A percentile compares a stretch with the other conserved stretches of the same genome.
These are phyloP conservation scores for Aquilaria agallochum DNA, from an alignment of 441 rosid genomes.

Conservation along the genomic window DNA sequence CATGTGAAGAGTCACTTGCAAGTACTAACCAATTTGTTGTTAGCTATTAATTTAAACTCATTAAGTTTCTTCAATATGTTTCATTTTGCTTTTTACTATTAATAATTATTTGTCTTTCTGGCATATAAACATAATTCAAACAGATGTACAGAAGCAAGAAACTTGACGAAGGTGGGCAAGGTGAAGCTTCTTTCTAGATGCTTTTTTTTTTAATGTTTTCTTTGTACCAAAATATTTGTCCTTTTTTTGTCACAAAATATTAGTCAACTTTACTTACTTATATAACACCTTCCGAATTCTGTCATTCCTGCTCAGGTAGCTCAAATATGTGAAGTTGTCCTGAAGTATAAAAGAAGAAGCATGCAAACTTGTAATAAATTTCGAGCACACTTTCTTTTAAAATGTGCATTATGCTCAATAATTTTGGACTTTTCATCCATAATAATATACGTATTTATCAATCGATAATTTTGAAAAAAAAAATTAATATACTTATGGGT, in stretches of 20 bases:
- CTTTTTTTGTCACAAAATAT: too few species aligned
- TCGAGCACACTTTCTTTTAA: too few species aligned
- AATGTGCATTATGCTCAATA: too few species aligned
- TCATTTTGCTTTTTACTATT: background rate
- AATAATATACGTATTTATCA: too few species aligned
- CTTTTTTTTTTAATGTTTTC: background rate
- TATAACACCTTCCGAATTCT: background rate
- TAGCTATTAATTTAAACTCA: background rate
- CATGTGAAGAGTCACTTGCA: slow-evolving; percentile 83
- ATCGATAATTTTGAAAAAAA: too few species aligned
- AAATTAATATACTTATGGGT: too few species aligned
- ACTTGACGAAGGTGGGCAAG: slow-evolving; percentile 58
- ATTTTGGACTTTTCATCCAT: too few species aligned
- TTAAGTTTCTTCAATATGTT: background rate
- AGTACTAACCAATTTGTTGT: slow-evolving; percentile 22
- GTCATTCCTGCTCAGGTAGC: background rate
- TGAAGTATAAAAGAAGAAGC: too few species aligned
- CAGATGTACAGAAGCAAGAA: slow-evolving; percentile 78
- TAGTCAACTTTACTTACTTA: background rate
- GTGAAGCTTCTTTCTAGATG: slow-evolving; percentile 16
- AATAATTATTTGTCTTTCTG: background rate
- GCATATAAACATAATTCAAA: background rate
- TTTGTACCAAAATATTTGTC: too few species aligned
- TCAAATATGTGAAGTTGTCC: too few species aligned
- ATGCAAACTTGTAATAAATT: too few species aligned